Evolutionary conservation across 75 land plant genomes (phyloP).

Genomic region (Adiantum capillusveneris): DNA sequence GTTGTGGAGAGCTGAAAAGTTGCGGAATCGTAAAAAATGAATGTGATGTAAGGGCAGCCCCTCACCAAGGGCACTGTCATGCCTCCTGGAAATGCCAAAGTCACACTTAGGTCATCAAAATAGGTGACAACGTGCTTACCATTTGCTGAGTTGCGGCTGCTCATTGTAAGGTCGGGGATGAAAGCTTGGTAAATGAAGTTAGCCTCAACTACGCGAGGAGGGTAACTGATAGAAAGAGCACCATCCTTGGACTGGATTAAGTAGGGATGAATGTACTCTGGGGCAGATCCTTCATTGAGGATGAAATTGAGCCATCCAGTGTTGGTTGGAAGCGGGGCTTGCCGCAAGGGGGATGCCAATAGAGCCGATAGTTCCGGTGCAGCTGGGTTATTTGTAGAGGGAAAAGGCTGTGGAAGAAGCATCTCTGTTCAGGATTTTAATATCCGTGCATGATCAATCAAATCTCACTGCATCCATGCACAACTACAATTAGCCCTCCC

Average conservation of each 20-base stretch:
- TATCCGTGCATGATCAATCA: too few relatives aligned
- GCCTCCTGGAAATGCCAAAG: slow-evolving; percentile 10
- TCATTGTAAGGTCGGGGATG: slow-evolving; percentile 31
- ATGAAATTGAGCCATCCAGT: slow-evolving; percentile 79
- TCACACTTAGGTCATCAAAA: slow-evolving; percentile 29
- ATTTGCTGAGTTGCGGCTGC: slow-evolving; percentile 1
- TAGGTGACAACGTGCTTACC: slow-evolving; percentile 9
- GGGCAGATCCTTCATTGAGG: slow-evolving; percentile 63
- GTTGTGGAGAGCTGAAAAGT: slow-evolving; percentile 34
- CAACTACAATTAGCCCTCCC: too few relatives aligned
- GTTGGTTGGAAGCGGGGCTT: slow-evolving; percentile 89
- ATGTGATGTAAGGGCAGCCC: slow-evolving; percentile 76
- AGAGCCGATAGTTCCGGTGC: slow-evolving; percentile 54
- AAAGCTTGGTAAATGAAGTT: slow-evolving; percentile 55
- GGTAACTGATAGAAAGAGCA: slow-evolving; percentile 54
- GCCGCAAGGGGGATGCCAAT: slow-evolving; percentile 40
- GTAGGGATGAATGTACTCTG: slow-evolving; percentile 84
- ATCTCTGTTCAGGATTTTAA: too few relatives aligned
- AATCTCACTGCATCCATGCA: too few relatives aligned
- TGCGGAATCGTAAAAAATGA: slow-evolving; percentile 13
- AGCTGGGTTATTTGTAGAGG: slow-evolving; percentile 36
- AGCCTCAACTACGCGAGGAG: slow-evolving; percentile 27
- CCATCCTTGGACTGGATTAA: slow-evolving; percentile 49
- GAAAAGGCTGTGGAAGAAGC: slow-evolving; percentile 34
- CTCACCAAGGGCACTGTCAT: slow-evolving; percentile 57